Evolutionary conservation across 129 eudicot species (phyloP).

Genomic region (Pseudognaphalium luteoalbum): DNA sequence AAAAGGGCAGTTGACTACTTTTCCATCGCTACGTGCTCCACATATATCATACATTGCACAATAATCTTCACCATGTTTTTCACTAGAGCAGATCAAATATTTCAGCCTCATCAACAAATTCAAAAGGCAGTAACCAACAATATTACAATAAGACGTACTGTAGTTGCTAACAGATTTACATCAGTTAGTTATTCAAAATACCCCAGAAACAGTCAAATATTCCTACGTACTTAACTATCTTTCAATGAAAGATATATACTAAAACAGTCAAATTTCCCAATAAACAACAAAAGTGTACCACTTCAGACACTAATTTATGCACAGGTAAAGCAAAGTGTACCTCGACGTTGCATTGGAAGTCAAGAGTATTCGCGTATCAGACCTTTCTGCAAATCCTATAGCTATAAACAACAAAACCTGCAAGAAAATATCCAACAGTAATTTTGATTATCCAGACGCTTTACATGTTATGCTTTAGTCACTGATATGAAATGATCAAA

Average conservation of each 20-base stretch:
- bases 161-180: background rate
- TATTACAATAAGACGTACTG: background rate
- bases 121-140: background rate
- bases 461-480: background rate
- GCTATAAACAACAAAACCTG: conserved; percentile 50
- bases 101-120: conserved; percentile 15
- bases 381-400: conserved; percentile 39
- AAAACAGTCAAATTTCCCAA: background rate
- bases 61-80: conserved; percentile 62
- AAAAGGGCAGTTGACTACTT: conserved; percentile 85
- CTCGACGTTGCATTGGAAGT: conserved; percentile 47
- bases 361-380: conserved; percentile 42
- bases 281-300: background rate
- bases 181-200: background rate
- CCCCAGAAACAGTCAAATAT: background rate
- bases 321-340: conserved; percentile 32
- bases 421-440: conserved; percentile 17
- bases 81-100: conserved; percentile 27
- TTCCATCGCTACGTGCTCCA: conserved; percentile 89
- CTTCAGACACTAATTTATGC: background rate
- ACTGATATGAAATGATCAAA: conserved; percentile 24
- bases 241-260: background rate
- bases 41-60: conserved; percentile 97
- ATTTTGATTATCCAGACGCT: background rate
- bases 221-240: background rate